Percentiles rank a stretch among this genome's conserved stretches.
Evolutionary conservation across 2,329 filamentous ascomycete species (phyloP).

Genomic region (Colletotrichum spinosum): DNA sequence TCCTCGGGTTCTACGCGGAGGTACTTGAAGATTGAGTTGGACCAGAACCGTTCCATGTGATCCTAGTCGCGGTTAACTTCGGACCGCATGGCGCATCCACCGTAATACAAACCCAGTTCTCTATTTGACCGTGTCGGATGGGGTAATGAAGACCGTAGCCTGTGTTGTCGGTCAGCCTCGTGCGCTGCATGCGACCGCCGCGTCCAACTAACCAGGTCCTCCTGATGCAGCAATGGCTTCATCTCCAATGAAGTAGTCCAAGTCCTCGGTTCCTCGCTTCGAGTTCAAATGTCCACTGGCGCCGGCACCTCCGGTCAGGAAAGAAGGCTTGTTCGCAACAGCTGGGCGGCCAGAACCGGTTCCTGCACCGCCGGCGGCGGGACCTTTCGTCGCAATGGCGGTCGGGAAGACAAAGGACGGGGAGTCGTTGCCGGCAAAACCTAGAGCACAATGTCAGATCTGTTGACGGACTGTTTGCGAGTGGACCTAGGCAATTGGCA

Average conservation of each 20-base stretch:
- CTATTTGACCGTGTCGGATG: constrained; percentile 96
- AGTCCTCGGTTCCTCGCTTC: constrained; percentile 96
- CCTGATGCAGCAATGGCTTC: constrained; percentile 87
- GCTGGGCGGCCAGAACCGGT: constrained; percentile 89
- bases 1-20: constrained; percentile 97
- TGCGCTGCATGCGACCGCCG: not conserved
- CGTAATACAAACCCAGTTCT: constrained; percentile 84
- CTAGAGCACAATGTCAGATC: constrained; percentile 58
- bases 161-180: constrained; percentile 49
- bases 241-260: constrained; percentile 99
- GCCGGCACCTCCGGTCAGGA: constrained; percentile 90
- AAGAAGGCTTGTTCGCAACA: constrained; percentile 94
- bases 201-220: constrained; percentile 75
- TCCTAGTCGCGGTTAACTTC: constrained; percentile 69
- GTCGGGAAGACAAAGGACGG: constrained; percentile 99
- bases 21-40: constrained; percentile 99
- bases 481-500: constrained; percentile 45
- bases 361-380: constrained; percentile 75
- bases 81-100: too few relatives aligned
- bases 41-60: constrained; percentile 99
- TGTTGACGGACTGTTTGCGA: constrained; percentile 40
- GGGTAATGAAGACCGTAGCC: constrained; percentile 98
- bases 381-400: constrained; percentile 94
- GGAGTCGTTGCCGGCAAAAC: constrained; percentile 98
- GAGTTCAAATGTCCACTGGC: constrained; percentile 83